Percentiles rank a stretch among this genome's conserved stretches.
Evolutionary conservation across 1,284 basidiomycete species (phyloP).

Genomic region (Malassezia dermatis): DNA sequence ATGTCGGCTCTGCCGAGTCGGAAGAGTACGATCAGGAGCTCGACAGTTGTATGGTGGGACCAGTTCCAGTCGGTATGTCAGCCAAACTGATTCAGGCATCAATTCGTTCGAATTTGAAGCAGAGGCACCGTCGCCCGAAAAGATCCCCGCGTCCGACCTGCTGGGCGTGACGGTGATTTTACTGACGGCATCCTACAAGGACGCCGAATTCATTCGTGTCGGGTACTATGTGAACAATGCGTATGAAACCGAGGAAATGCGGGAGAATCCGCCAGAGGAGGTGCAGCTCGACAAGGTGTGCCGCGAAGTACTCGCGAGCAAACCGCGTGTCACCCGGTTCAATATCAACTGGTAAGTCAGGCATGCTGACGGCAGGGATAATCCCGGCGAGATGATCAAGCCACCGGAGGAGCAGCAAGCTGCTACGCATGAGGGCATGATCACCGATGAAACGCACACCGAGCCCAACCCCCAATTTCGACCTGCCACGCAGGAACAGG

Average conservation of each 20-base stretch:
- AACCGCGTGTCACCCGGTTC: conserved; percentile 81
- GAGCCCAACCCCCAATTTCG: conserved; percentile 6
- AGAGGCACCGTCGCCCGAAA: conserved; percentile 52
- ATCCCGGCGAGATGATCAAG: conserved; percentile 4
- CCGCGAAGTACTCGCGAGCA: conserved; percentile 73
- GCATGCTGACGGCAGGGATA: conserved; percentile 1
- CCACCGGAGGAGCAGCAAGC: conserved; percentile 3
- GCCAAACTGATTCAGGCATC: conserved; percentile 49
- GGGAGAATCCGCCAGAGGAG: conserved; percentile 42
- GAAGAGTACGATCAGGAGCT: conserved; percentile 89
- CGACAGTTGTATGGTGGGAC: conserved; percentile 67
- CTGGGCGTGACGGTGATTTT: conserved; percentile 83
- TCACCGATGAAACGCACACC: conserved; percentile 5
- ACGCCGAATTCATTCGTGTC: conserved; percentile 95
- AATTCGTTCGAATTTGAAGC: conserved; percentile 92
- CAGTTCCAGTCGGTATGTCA: conserved; percentile 58
- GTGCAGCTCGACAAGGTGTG: conserved; percentile 54
- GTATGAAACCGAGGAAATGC: conserved; percentile 74
- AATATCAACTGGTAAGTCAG: conserved; percentile 50
- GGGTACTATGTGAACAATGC: conserved; percentile 99
- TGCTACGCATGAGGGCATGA: neutral
- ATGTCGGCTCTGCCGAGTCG: conserved; percentile 85
- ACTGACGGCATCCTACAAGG: conserved; percentile 71
- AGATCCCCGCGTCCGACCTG: conserved; percentile 71
- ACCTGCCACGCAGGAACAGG: neutral